A percentile compares a stretch with the other conserved stretches of the same genome.
Conservation (phyloP, 1,284 basidiomycete genomes). For the Phlebopus sp. region DNA sequence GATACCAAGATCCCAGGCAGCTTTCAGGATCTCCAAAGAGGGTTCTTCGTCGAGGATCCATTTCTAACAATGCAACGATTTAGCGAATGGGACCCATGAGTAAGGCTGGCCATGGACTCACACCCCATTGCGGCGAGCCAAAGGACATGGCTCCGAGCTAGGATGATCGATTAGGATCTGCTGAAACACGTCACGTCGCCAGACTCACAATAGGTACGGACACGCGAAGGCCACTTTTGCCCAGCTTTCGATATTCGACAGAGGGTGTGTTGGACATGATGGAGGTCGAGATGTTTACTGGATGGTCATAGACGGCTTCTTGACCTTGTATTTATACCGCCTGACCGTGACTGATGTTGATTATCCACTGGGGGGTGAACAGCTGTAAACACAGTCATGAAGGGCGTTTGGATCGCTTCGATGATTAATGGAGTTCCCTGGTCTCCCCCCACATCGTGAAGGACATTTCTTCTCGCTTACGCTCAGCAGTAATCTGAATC, state of each 20-base stretch:
- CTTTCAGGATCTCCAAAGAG: constrained; percentile 39
- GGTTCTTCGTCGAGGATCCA: constrained; percentile 47
- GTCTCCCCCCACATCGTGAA: too few relatives aligned
- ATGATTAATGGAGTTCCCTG: too few relatives aligned
- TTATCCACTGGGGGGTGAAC: too few relatives aligned
- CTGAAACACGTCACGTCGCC: neutral
- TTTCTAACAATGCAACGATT: constrained; percentile 17
- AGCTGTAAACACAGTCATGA: too few relatives aligned
- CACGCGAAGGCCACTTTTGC: constrained; percentile 48
- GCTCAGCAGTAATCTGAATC: too few relatives aligned
- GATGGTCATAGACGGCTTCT: too few relatives aligned
- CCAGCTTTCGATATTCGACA: constrained; percentile 44
- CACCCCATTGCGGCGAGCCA: constrained; percentile 39
- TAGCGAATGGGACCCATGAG: neutral
- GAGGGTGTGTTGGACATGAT: constrained; percentile 8
- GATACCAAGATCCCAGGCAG: constrained; percentile 46
- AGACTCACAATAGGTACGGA: constrained; percentile 43
- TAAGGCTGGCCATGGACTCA: constrained; percentile 12
- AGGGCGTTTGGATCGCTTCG: too few relatives aligned
- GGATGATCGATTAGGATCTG: neutral
- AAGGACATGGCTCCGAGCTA: constrained; percentile 49
- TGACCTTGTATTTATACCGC: constrained; percentile 10
- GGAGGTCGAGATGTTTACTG: neutral
- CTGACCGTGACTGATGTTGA: too few relatives aligned
- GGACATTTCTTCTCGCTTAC: too few relatives aligned